Percentiles rank a stretch among this genome's conserved stretches.
These are phyloP conservation scores for Cryoendolithus antarcticus DNA, from an alignment of 2,329 filamentous ascomycete genomes.

Conservation along the genomic window DNA sequence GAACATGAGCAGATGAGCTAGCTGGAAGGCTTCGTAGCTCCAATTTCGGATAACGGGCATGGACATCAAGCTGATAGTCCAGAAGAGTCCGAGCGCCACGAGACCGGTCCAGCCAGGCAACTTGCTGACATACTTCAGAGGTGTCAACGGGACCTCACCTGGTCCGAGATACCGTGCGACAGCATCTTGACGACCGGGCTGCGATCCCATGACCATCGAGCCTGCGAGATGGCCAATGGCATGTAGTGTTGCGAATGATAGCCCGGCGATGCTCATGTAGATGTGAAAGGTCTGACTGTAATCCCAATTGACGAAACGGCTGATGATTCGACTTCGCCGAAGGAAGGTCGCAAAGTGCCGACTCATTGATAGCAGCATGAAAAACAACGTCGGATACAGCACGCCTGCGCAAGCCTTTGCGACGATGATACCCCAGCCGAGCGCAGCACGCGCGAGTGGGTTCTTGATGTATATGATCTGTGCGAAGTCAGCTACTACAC, in stretches of 20 bases:
- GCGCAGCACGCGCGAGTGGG: conserved; percentile 34
- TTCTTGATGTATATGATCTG: conserved; percentile 29
- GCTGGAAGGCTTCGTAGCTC: conserved; percentile 46
- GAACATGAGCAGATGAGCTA: conserved; percentile 46
- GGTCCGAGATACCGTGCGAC: conserved; percentile 35
- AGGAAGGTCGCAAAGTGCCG: conserved; percentile 43
- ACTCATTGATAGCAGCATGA: conserved; percentile 47
- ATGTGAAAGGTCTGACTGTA: conserved; percentile 44
- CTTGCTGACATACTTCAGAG: conserved; percentile 35
- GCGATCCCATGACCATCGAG: conserved; percentile 40
- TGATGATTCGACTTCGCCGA: conserved; percentile 39
- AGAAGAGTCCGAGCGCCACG: conserved; percentile 38
- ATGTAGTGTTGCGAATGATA: conserved; percentile 41
- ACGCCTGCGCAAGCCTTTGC: conserved; percentile 44
- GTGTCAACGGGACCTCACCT: conserved; percentile 32
- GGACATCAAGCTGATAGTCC: conserved; percentile 35
- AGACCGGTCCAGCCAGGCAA: conserved; percentile 41
- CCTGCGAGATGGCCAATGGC: conserved; percentile 43
- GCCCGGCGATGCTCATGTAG: conserved; percentile 38
- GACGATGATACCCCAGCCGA: conserved; percentile 45
- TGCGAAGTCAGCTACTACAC: no score
- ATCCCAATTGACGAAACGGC: conserved; percentile 46
- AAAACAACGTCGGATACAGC: conserved; percentile 47
- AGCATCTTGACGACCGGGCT: conserved; percentile 30
- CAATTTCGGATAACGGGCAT: conserved; percentile 39